phyloP scores from a whole-genome alignment of 306 rosid genomes.

The Vachellia pachyceras region DNA sequence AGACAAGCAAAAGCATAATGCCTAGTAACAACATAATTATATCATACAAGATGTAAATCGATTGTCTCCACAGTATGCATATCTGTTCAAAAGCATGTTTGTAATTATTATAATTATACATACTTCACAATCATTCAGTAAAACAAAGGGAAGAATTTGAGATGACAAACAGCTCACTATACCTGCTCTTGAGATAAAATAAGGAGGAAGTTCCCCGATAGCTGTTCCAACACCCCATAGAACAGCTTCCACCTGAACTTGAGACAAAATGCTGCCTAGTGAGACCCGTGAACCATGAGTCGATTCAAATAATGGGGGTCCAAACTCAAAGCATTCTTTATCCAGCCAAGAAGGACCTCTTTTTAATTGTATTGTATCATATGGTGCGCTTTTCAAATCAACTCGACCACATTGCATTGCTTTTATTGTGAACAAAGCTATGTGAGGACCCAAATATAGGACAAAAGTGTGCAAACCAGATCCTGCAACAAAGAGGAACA shows the following conservation, averaged over 20 bases:
- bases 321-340: too few relatives aligned
- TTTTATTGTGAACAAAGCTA: too few relatives aligned
- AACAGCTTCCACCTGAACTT: slow-evolving; percentile 89
- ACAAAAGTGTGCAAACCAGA: too few relatives aligned
- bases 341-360: too few relatives aligned
- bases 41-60: slow-evolving; percentile 1
- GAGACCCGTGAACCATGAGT: slow-evolving; percentile 72
- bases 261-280: slow-evolving; percentile 84
- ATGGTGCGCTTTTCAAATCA: too few relatives aligned
- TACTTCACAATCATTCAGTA: slow-evolving; percentile 1
- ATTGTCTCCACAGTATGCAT: slow-evolving; percentile 6
- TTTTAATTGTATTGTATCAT: too few relatives aligned
- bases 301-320: too few relatives aligned
- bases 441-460: too few relatives aligned
- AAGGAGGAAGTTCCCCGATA: slow-evolving; percentile 99
- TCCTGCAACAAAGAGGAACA: too few relatives aligned
- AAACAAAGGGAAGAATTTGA: slow-evolving; percentile 18
- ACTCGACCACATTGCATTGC: too few relatives aligned
- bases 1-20: neutral
- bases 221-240: slow-evolving; percentile 99
- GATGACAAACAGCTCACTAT: slow-evolving; percentile 9
- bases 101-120: neutral
- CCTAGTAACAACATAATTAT: neutral
- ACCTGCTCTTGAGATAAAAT: slow-evolving; percentile 99
- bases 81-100: neutral